These are phyloP conservation scores for Diaporthe sp. DNA, from an alignment of 2,329 filamentous ascomycete genomes.

Conservation along the genomic window DNA sequence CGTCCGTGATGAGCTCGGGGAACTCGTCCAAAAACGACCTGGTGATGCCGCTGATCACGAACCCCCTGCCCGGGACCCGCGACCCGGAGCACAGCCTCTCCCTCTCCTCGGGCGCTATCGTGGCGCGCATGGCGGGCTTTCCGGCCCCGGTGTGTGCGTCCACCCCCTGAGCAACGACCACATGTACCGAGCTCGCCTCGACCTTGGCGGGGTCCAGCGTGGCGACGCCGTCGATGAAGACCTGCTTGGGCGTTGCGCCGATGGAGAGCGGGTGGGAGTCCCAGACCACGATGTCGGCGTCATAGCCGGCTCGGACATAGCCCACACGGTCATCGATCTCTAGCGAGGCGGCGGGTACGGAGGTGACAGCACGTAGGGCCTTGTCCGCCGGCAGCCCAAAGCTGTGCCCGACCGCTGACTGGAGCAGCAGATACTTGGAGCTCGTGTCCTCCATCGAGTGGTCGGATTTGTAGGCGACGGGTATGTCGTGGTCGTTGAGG, in stretches of 20 bases:
- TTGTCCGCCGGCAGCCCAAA: constrained; percentile 57
- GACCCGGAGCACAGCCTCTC: constrained; percentile 47
- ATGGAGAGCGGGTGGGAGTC: constrained; percentile 61
- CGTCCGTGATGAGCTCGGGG: constrained; percentile 25
- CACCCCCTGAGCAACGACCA: constrained; percentile 19
- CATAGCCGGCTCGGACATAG: constrained; percentile 59
- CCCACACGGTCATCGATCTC: constrained; percentile 60
- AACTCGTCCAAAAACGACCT: constrained; percentile 52
- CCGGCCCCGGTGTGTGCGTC: constrained; percentile 17
- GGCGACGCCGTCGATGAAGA: constrained; percentile 61
- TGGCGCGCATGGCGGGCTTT: constrained; percentile 47
- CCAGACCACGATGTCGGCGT: constrained; percentile 66
- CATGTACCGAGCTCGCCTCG: constrained; percentile 45
- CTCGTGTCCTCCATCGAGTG: constrained; percentile 52
- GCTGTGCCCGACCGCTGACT: constrained; percentile 57
- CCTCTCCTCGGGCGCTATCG: constrained; percentile 44
- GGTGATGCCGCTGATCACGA: constrained; percentile 56
- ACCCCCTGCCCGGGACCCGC: constrained; percentile 43
- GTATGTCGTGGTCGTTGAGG: constrained; percentile 55
- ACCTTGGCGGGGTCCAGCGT: constrained; percentile 53
- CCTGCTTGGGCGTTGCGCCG: constrained; percentile 61
- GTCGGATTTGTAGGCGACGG: constrained; percentile 60
- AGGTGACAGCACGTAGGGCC: constrained; percentile 60
- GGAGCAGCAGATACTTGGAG: constrained; percentile 58
- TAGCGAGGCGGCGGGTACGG: constrained; percentile 59